Evolutionary conservation across 2,329 filamentous ascomycete species (phyloP), one percentile per base, ranked within the genome.

Genomic region (Madurella mycetomatis): DNA sequence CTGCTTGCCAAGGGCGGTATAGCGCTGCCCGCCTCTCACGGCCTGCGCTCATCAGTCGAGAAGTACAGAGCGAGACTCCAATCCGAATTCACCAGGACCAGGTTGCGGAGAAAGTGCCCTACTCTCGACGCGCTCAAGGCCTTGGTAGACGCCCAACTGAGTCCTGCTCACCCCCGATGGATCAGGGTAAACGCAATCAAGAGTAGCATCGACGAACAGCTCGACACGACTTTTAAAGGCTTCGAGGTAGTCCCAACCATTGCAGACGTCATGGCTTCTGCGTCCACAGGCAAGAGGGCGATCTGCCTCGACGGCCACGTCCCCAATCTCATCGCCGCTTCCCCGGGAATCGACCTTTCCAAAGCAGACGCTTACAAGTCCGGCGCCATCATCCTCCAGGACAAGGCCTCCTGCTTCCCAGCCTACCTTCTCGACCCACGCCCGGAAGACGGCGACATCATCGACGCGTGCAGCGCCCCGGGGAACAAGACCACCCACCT

Each of bases 401-500:
- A 97, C 66, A 97, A 96, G 70, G 92, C 94, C 0, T 96, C 92
- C 0, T 99, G 94, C 67, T 96, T 99, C 65, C 94, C 94, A 0
- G 94, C 92, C 0, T 94, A 94, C 67, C 76, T 99, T 2, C 76
- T 99, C 0, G 79, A 95, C 49, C 84, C 87, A 0, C 73, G 73
- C 0, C 73, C 82, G 9, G 76, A 81, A 54, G 82, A 86, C 60
- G 90, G 90, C 19, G 84, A 94, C 65, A 76, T 95, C 9, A 82
- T 97, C n/a, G 94, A 99, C 70, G 89, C 89, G 0, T 97, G 92
- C 68, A 90, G 94, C 0, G 94, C 94, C 0, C 94, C 94, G 1
- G 94, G 94, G 5, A 99, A 99, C 70, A 99, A 99, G 73, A 97
- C 94, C 1, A 97, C 92, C 8, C 94, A 97, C 69, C 73, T 95